These are phyloP conservation scores for Dimocarpus longan DNA, from an alignment of 345 rosid species.

Conservation along the genomic window DNA sequence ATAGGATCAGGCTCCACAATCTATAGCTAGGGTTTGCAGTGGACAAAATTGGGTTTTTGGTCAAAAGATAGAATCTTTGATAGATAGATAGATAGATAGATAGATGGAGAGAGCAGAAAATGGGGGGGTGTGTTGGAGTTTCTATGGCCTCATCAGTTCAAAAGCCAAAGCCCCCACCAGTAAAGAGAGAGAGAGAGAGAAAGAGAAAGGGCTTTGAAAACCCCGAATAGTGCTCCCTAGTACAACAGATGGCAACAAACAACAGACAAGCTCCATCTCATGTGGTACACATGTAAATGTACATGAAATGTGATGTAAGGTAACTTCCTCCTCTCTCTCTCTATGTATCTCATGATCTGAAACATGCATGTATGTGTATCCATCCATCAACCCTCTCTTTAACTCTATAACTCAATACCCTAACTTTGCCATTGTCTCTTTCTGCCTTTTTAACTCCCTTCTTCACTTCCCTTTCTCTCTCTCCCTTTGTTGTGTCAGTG, in stretches of 20 bases:
- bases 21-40: constrained; percentile 17
- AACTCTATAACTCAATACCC: too few relatives aligned
- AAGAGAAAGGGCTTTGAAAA: constrained; percentile 18
- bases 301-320: too few relatives aligned
- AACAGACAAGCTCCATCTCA: not conserved
- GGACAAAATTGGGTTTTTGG: constrained; percentile 7
- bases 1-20: not conserved
- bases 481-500: not conserved
- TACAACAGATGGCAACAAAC: constrained; percentile 21
- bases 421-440: not conserved
- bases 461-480: not conserved
- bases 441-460: not conserved
- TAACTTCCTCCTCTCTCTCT: not conserved
- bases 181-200: not conserved
- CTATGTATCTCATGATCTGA: constrained; percentile 2
- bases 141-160: constrained; percentile 5
- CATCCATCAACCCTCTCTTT: too few relatives aligned
- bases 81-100: not conserved
- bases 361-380: too few relatives aligned
- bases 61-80: not conserved
- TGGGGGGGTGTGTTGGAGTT: not conserved
- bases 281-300: too few relatives aligned
- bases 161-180: constrained; percentile 6
- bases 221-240: constrained; percentile 22
- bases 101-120: constrained; percentile 4